Evolutionary conservation across 768 basidiomycete species (phyloP).

Genomic region (Psilocybe sp.): DNA sequence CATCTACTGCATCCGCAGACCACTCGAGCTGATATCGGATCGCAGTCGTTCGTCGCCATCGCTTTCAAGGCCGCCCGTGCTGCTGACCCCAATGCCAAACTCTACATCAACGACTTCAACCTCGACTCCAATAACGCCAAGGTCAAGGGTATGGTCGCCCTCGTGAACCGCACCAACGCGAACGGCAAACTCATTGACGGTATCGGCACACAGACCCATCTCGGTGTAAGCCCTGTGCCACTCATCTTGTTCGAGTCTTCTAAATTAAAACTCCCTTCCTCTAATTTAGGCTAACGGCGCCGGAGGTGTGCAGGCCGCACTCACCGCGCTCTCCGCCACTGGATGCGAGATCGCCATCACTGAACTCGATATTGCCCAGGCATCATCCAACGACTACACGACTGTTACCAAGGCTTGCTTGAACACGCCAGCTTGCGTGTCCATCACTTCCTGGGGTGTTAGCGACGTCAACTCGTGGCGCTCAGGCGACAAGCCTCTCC

Average conservation of each 20-base stretch:
- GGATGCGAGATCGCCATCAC: conserved; percentile 47
- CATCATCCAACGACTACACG: conserved; percentile 39
- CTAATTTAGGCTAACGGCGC: conserved; percentile 31
- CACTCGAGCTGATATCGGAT: no score
- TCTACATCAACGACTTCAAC: conserved; percentile 47
- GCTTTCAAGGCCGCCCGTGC: conserved; percentile 49
- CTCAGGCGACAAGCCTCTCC: conserved; percentile 35
- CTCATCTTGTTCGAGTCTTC: background rate
- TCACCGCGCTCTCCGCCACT: conserved; percentile 38
- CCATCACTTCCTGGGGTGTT: conserved; percentile 51
- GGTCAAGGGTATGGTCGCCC: conserved; percentile 35
- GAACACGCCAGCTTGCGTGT: conserved; percentile 35
- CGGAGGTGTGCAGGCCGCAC: conserved; percentile 38
- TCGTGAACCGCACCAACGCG: conserved; percentile 41
- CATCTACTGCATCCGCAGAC: no score
- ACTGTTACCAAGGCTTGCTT: conserved; percentile 45
- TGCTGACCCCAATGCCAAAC: conserved; percentile 46
- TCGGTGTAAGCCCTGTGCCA: conserved; percentile 21
- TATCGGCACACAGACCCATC: conserved; percentile 46
- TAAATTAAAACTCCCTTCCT: background rate
- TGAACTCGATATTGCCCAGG: conserved; percentile 39
- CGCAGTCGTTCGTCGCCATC: conserved; percentile 43
- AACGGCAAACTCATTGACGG: conserved; percentile 42
- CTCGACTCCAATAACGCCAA: conserved; percentile 49
- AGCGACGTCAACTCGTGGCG: conserved; percentile 49